Base-by-base conservation (phyloP, 768 basidiomycete genomes). In the Gelatoporia subvermispora region DNA sequence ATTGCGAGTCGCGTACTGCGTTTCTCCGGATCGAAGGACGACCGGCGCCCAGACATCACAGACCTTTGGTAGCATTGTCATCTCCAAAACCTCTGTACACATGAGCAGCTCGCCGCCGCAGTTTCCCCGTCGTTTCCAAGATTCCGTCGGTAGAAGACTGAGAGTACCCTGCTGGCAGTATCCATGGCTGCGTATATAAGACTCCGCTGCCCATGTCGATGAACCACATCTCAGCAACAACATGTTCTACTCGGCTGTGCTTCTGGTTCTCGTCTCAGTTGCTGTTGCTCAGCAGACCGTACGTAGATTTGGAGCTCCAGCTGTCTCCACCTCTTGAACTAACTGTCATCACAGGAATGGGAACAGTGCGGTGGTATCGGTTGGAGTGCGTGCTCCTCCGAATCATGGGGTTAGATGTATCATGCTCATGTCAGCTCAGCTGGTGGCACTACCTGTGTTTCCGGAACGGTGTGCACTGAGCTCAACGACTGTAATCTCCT, bases 281-380 rank as follows among this genome's bases (percentile, higher is more conserved):
- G 60, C 51, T 25, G 37, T 48, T 25, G 59, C 62, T 7, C 62
- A 62, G 41, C 48, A 51, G 20, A 36, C 45, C 18, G 65, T 58
- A n/a, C 25, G 57, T 54, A 37, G 13, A 15, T 15, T 7, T 2
- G 2, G 17, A 10, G 22, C 1, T 0, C 22, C 18, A 40, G 21
- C 41, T 24, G 1, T 21, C 3, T 39, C 20, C n/a, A 8, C 17
- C 28, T 25, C 13, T 1, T 24, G 20, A n/a, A 31, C 18, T 50
- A 0, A 40, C 17, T 5, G 3, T 3, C 7, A 17, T 9, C 5
- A 7, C 36, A 64, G 62, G 49, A 57, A 35, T 64, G 54, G 52
- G 51, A 49, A 21, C 63, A 64, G 46, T 64, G 63, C 48, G 63
- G 63, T 44, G 63, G 63, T 39, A 55, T 57, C 41, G 54, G 55